phyloP scores from a whole-genome alignment of 108 stramenopile species.

The Ochromonas danica region DNA sequence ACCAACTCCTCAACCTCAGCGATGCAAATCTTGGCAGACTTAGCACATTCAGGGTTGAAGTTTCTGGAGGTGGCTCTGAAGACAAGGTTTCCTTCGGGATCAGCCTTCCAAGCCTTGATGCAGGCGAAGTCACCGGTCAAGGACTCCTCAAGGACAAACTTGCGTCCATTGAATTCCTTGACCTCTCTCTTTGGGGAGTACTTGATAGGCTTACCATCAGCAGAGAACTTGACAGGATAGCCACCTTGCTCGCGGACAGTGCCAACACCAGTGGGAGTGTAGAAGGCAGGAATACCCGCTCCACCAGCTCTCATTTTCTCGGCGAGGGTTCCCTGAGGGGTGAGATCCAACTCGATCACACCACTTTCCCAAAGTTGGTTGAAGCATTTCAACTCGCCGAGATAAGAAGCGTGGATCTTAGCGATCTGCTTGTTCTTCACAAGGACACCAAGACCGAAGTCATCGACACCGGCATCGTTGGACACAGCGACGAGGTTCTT shows the following conservation, averaged over 20 bases:
- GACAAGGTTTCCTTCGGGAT: conserved; percentile 79
- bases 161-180: conserved; percentile 64
- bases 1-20: conserved; percentile 89
- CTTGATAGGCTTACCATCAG: too few species aligned
- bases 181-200: conserved; percentile 59
- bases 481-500: too few species aligned
- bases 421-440: conserved; percentile 75
- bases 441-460: conserved; percentile 70
- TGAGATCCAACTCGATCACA: conserved; percentile 61
- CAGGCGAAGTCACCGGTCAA: conserved; percentile 69
- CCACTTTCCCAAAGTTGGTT: conserved; percentile 76
- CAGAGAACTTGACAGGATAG: conserved; percentile 73
- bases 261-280: conserved; percentile 80
- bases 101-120: conserved; percentile 81
- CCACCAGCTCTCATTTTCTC: conserved; percentile 76
- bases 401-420: conserved; percentile 74
- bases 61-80: conserved; percentile 85
- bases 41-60: conserved; percentile 83
- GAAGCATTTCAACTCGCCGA: conserved; percentile 82
- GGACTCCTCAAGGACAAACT: conserved; percentile 86
- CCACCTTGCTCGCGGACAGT: conserved; percentile 81
- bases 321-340: conserved; percentile 70
- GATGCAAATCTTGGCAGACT: conserved; percentile 74
- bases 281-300: conserved; percentile 85
- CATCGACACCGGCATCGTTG: conserved; percentile 78